phyloP scores from a whole-genome alignment of 257 asterid genomes.

The Solanum paucissectum region DNA sequence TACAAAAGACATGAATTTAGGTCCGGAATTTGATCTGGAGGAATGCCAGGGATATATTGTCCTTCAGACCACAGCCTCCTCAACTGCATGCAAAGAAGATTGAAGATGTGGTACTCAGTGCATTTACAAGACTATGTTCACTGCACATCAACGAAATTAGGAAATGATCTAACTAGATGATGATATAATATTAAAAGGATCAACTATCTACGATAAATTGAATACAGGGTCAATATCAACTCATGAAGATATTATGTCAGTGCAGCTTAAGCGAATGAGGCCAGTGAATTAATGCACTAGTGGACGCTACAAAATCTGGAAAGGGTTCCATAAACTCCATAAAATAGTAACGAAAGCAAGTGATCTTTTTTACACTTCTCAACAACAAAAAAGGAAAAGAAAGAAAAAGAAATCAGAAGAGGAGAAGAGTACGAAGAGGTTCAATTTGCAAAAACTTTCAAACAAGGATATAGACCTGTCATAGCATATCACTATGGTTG shows the following conservation, averaged over 20 bases:
- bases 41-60: conserved; percentile 88
- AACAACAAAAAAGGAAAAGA: background rate
- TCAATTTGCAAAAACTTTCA: background rate
- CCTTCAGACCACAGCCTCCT: conserved; percentile 90
- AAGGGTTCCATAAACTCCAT: background rate
- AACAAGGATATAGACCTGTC: background rate
- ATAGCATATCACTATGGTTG: background rate
- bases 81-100: conserved; percentile 41
- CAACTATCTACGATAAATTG: background rate
- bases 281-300: background rate
- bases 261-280: background rate
- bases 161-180: background rate
- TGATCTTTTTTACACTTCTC: background rate
- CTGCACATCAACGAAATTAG: background rate
- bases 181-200: background rate
- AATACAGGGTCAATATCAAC: background rate
- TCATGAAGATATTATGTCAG: background rate
- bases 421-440: background rate
- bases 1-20: conserved; percentile 79
- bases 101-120: conserved; percentile 5
- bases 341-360: background rate
- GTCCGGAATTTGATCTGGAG: conserved; percentile 80
- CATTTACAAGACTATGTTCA: background rate
- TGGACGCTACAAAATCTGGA: background rate
- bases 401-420: background rate